phyloP scores from a whole-genome alignment of 345 rosid species.

The Erysimum cheiranthoides region DNA sequence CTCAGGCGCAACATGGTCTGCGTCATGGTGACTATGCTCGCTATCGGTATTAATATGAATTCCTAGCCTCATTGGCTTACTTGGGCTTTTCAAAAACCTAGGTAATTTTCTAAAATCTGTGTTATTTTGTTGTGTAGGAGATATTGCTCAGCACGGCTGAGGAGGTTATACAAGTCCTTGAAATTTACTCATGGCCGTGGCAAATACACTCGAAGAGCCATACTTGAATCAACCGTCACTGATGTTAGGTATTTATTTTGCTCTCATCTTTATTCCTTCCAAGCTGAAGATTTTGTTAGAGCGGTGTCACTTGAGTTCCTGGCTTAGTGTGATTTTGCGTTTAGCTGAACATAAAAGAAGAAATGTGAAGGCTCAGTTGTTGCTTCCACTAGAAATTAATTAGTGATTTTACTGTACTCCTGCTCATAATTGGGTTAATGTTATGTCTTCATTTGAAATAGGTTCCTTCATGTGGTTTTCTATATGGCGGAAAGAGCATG shows the following conservation, averaged over 20 bases:
- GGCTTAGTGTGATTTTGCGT: conserved; percentile 1
- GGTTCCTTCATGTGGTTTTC: conserved; percentile 93
- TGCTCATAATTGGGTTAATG: neutral
- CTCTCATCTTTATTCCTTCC: conserved; percentile 9
- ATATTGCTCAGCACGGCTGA: conserved; percentile 92
- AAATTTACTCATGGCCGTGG: conserved; percentile 98
- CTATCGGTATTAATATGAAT: conserved; percentile 61
- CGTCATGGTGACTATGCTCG: conserved; percentile 95
- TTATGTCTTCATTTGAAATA: conserved; percentile 43
- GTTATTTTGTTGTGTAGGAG: conserved; percentile 62
- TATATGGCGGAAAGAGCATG: conserved; percentile 96
- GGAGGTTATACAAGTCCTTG: conserved; percentile 91
- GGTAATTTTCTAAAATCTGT: conserved; percentile 25
- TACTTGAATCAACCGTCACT: conserved; percentile 82
- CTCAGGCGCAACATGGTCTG: conserved; percentile 98
- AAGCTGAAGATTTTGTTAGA: conserved; percentile 9
- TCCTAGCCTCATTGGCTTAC: conserved; percentile 17
- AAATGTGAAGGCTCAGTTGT: conserved; percentile 21
- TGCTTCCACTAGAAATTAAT: neutral
- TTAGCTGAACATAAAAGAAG: conserved; percentile 10
- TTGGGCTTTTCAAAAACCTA: neutral
- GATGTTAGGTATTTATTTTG: conserved; percentile 76
- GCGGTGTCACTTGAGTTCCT: neutral
- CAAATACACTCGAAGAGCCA: conserved; percentile 68
- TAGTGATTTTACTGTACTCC: neutral